Conservation (phyloP, 2,329 filamentous ascomycete genomes). For the Nigrograna mackinnonii region DNA sequence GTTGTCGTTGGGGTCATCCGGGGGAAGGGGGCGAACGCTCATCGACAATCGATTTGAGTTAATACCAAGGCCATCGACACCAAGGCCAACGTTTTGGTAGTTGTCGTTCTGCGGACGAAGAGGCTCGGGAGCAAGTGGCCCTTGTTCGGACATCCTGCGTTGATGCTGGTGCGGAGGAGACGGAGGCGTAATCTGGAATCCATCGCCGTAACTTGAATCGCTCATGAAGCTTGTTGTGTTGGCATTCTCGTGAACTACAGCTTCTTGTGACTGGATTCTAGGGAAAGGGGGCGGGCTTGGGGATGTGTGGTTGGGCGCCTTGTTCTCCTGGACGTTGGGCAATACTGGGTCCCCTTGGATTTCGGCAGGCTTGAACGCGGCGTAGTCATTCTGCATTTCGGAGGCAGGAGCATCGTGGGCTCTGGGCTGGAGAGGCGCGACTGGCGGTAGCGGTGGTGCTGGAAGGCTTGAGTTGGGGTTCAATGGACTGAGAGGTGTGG, state of each 20-base stretch:
- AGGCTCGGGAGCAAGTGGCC: constrained; percentile 30
- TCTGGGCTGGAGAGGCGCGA: constrained; percentile 3
- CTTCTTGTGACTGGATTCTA: constrained; percentile 40
- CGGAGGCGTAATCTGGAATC: constrained; percentile 52
- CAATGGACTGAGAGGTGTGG: constrained; percentile 29
- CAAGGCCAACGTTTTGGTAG: constrained; percentile 24
- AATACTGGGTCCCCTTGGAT: constrained; percentile 19
- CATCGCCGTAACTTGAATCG: constrained; percentile 59
- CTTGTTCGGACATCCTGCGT: constrained; percentile 15
- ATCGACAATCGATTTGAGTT: constrained; percentile 59
- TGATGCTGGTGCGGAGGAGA: constrained; percentile 35
- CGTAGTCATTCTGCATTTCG: constrained; percentile 27
- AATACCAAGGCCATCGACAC: constrained; percentile 30
- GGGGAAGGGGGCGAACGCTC: constrained; percentile 81
- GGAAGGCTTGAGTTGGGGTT: constrained; percentile 25
- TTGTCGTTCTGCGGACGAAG: constrained; percentile 22
- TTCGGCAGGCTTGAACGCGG: constrained; percentile 39
- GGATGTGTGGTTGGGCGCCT: constrained; percentile 24
- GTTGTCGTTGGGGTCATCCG: constrained; percentile 84
- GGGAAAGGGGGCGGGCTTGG: constrained; percentile 20
- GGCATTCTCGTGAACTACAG: constrained; percentile 34
- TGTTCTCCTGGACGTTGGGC: constrained; percentile 23
- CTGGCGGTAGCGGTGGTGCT: constrained; percentile 13
- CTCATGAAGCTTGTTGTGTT: constrained; percentile 49
- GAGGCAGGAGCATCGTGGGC: neutral